Evolutionary conservation across 495 filamentous ascomycete genomes (phyloP), one percentile per base, ranked within the genome.

Genomic region (Polyplosphaeria fusca): DNA sequence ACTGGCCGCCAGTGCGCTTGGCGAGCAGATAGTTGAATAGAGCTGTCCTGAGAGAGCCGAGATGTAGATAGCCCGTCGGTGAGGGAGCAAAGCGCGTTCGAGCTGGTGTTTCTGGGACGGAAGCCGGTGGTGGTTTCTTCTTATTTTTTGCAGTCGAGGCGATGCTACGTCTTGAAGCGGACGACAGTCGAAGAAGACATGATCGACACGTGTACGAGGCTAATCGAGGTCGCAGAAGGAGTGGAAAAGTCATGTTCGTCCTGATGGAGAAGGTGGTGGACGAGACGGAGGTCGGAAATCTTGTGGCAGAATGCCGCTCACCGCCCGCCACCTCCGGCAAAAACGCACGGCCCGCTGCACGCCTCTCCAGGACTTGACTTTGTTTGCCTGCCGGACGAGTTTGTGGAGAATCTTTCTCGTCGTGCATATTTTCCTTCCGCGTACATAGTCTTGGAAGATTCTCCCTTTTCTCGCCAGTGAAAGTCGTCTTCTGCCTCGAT

Each of bases 61-160:
- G 79, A 72, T 98, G 93, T 16, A 97, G 77, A 69, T 89, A 88
- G 16, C 93, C 93, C 5, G 93, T 98, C 2, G 93, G 93, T 2
- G 92, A 96, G 14, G 93, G 93, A 1, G 93, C 93, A 73, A 98
- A 98, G 41, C 93, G 86, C 22, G 93, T 96, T 53, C 93, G 79
- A 24, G 87, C 90, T 40, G 93, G 90, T 0, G 62, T 67, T 5
- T 77, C 70, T 43, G 87, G 86, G 28, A 65, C 61, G 30, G 42
- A 25, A 9, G 37, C 20, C 37, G 37, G 5, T 23, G 11, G n/a
- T 20, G 46, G 42, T 0, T 35, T 43, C 3, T 45, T 46, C 26
- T 12, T 26, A 14, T 47, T 45, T 14, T 47, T 51, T 11, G 32
- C 28, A 11, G 39, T 40, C 0, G 40, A 28, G 30, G 39, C 5